Conservation (phyloP, 176 grass and related monocot genomes). For the Bromus sterilis region DNA sequence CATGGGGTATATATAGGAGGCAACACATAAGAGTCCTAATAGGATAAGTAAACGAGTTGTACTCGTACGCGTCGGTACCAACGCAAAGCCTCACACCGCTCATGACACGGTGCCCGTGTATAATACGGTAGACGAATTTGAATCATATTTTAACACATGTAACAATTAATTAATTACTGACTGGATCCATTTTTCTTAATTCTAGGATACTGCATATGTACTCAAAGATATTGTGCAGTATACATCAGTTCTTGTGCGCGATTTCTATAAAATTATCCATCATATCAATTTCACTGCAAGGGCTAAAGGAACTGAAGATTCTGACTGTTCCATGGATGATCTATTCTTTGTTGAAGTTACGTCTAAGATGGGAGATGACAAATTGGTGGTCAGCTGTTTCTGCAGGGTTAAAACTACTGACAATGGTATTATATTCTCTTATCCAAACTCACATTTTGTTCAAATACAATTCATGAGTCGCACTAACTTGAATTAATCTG, state of each 20-base stretch:
- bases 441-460: not conserved
- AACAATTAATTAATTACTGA: not conserved
- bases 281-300: slow-evolving; percentile 4
- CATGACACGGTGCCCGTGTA: too few species aligned
- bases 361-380: not conserved
- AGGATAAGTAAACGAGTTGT: too few species aligned
- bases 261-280: not conserved
- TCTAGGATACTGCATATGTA: not conserved
- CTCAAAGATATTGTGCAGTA: not conserved
- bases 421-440: not conserved
- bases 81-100: too few species aligned
- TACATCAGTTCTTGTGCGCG: not conserved
- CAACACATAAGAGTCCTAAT: too few species aligned
- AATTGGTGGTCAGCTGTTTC: not conserved
- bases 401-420: not conserved
- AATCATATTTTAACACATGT: too few species aligned
- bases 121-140: too few species aligned
- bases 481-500: not conserved
- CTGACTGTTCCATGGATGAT: not conserved
- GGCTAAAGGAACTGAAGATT: not conserved
- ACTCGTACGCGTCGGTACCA: too few species aligned
- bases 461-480: not conserved
- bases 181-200: not conserved
- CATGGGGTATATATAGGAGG: too few species aligned
- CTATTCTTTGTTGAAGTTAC: not conserved